Evolutionary conservation across 2,329 filamentous ascomycete genomes (phyloP).

Genomic region (Trichophyton simii): DNA sequence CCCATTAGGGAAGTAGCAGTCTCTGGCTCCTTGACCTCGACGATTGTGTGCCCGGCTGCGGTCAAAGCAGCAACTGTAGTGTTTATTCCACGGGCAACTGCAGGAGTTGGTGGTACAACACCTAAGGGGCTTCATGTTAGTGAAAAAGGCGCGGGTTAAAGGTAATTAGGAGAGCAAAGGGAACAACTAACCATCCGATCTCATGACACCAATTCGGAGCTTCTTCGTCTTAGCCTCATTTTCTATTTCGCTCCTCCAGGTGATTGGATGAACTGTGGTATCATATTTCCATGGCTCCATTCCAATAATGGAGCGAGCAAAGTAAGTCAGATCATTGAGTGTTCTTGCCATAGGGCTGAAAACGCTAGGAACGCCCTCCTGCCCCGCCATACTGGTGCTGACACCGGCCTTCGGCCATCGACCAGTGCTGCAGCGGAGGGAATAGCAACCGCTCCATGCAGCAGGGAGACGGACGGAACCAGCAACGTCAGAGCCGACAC

Average conservation of each 20-base stretch:
- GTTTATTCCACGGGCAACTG: constrained; percentile 64
- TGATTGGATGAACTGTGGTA: constrained; percentile 70
- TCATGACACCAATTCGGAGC: constrained; percentile 63
- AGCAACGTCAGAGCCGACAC: constrained; percentile 81
- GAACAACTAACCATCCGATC: constrained; percentile 46
- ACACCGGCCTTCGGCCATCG: constrained; percentile 80
- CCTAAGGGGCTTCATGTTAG: constrained; percentile 24
- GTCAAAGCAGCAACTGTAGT: constrained; percentile 57
- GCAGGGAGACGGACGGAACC: constrained; percentile 78
- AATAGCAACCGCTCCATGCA: constrained; percentile 82
- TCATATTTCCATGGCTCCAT: constrained; percentile 88
- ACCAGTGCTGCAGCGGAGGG: constrained; percentile 73
- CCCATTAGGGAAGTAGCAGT: constrained; percentile 67
- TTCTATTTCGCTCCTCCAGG: constrained; percentile 56
- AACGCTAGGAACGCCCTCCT: constrained; percentile 78
- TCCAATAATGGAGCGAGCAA: constrained; percentile 61
- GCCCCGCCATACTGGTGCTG: constrained; percentile 78
- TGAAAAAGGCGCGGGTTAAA: background rate
- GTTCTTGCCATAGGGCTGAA: constrained; percentile 90
- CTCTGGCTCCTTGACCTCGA: constrained; percentile 51
- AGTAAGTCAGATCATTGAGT: constrained; percentile 69
- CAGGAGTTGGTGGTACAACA: constrained; percentile 76
- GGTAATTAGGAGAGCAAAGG: background rate
- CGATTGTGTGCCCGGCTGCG: constrained; percentile 62
- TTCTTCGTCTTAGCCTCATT: constrained; percentile 49